Conservation (phyloP, 306 rosid genomes). For the Ziziphus jujuba region DNA sequence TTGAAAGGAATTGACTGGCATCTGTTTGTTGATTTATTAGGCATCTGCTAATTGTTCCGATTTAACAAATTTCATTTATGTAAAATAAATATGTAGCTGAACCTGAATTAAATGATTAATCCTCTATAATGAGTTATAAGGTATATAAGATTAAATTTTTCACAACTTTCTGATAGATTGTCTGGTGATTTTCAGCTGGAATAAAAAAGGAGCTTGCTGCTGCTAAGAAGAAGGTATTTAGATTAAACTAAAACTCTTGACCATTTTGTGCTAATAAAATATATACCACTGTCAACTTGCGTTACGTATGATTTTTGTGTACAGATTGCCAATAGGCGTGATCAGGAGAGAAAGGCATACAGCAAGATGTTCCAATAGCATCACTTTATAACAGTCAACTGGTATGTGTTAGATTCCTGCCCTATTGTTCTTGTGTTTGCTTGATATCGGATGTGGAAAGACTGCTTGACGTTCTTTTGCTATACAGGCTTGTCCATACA, state of each 20-base stretch:
- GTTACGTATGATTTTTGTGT: slow-evolving; percentile 5
- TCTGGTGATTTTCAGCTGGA: slow-evolving; percentile 61
- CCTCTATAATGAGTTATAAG: background rate
- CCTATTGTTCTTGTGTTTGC: background rate
- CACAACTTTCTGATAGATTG: slow-evolving; percentile 13
- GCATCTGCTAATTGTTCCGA: background rate
- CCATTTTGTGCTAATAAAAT: background rate
- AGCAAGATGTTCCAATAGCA: slow-evolving; percentile 79
- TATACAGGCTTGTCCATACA: slow-evolving; percentile 2
- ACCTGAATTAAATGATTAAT: background rate
- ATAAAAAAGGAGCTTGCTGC: slow-evolving; percentile 79
- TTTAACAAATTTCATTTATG: background rate
- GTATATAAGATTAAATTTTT: background rate
- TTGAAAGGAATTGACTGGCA: background rate
- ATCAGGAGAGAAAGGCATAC: slow-evolving; percentile 71
- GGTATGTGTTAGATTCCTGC: slow-evolving; percentile 28
- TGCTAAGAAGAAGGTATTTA: slow-evolving; percentile 67
- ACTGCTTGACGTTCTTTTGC: background rate
- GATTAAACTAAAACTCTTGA: slow-evolving; percentile 6
- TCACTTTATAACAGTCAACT: slow-evolving; percentile 1
- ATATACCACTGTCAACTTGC: background rate
- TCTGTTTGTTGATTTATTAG: background rate
- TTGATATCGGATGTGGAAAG: background rate
- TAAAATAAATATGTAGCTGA: background rate
- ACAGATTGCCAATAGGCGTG: slow-evolving; percentile 75